Percentiles rank a stretch among this genome's conserved stretches.
These are phyloP conservation scores for Ophiocordyceps camponoti-floridani DNA, from an alignment of 2,329 filamentous ascomycete species.

Conservation along the genomic window DNA sequence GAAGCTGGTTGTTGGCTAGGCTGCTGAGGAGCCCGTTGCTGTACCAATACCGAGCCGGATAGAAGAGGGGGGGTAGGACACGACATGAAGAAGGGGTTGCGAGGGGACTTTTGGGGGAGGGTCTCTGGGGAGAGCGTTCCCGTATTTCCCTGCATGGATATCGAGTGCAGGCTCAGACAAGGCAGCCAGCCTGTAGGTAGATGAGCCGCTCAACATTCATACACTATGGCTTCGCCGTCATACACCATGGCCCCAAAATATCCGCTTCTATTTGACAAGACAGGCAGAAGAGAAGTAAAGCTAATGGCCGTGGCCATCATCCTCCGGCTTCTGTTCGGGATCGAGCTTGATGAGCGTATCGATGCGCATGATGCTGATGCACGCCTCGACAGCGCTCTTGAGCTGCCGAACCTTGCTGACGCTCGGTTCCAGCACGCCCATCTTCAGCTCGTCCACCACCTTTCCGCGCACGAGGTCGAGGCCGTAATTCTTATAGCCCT, in stretches of 20 bases:
- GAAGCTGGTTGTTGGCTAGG: conserved; percentile 83
- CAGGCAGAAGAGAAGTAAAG: not conserved
- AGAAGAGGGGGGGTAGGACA: conserved; percentile 5
- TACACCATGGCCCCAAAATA: not conserved
- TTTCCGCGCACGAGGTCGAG: conserved; percentile 78
- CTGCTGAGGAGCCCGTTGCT: not conserved
- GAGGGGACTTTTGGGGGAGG: no score
- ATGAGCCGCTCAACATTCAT: not conserved
- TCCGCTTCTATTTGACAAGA: not conserved
- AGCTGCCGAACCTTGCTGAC: conserved; percentile 97
- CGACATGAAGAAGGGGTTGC: not conserved
- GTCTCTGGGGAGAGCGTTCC: not conserved
- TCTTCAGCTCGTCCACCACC: conserved; percentile 85
- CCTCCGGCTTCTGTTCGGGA: conserved; percentile 62
- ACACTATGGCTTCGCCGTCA: not conserved
- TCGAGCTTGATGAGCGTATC: conserved; percentile 98
- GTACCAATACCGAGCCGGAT: conserved; percentile 6
- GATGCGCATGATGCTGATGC: conserved; percentile 98
- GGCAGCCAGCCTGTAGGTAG: no score
- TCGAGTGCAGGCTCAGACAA: no score
- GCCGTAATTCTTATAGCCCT: conserved; percentile 98
- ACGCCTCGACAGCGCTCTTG: conserved; percentile 96
- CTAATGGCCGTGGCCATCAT: conserved; percentile 72
- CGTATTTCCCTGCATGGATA: not conserved
- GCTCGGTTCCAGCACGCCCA: conserved; percentile 86